A percentile compares a stretch with the other conserved stretches of the same genome.
phyloP scores from a whole-genome alignment of 306 rosid genomes.

The Malus sylvestris region DNA sequence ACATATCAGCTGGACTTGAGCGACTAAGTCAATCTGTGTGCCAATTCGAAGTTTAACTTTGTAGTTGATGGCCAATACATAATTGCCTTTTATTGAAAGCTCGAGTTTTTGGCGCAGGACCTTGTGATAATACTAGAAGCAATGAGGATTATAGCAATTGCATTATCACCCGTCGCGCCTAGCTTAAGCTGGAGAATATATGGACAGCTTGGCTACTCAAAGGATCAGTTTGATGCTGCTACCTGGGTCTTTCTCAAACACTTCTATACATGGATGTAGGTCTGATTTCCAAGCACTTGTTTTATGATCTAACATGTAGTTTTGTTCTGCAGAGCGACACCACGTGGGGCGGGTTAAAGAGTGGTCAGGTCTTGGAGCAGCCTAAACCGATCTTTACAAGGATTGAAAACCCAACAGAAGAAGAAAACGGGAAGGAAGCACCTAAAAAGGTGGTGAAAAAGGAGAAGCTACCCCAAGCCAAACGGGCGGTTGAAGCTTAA shows the following conservation, averaged over 20 bases:
- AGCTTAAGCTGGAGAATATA: constrained; percentile 82
- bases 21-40: neutral
- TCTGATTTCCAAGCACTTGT: constrained; percentile 9
- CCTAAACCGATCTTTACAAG: constrained; percentile 76
- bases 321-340: constrained; percentile 57
- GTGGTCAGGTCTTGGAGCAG: constrained; percentile 78
- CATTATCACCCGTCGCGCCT: constrained; percentile 73
- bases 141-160: constrained; percentile 69
- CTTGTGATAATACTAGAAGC: constrained; percentile 88
- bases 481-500: constrained; percentile 56
- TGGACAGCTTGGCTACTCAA: constrained; percentile 73
- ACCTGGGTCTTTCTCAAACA: constrained; percentile 69
- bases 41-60: neutral
- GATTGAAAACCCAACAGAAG: constrained; percentile 62
- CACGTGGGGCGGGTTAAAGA: constrained; percentile 81
- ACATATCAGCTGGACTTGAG: neutral
- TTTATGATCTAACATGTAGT: constrained; percentile 23
- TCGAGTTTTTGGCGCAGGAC: constrained; percentile 53
- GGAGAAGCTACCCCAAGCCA: constrained; percentile 42
- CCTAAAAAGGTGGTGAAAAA: constrained; percentile 39
- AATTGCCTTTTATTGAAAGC: neutral
- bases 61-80: constrained; percentile 7
- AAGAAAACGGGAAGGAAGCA: constrained; percentile 27
- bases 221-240: constrained; percentile 60
- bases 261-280: neutral